Evolutionary conservation across 495 filamentous ascomycete species (phyloP), one percentile per base, ranked within the genome.

Genomic region (Diplogelasinospora grovesii): DNA sequence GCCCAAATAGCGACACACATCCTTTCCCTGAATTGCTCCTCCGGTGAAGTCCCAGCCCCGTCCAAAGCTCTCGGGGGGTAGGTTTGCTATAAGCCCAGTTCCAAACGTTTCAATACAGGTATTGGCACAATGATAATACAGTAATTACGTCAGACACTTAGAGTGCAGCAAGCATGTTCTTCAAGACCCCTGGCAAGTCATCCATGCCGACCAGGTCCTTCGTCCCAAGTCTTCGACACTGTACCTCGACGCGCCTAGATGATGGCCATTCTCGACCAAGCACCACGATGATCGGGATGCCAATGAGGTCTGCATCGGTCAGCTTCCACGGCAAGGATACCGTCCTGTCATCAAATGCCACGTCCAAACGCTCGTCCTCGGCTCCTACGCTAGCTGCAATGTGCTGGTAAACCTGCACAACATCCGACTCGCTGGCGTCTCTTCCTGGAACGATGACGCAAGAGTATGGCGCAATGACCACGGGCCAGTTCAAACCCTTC

Each of bases 401-500:
- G 9, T 40, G 34, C 52, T 86, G 77, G 43, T 85, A 86, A 0
- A 90, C 65, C 16, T 63, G 52, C 9, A 63, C 40, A 1, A 65
- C 70, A 42, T 56, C 54, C 7, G 81, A 78, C 0, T 72, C 69
- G 14, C 75, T 68, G 18, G 70, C 45, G 3, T 53, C 49, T 22
- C 70, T 71, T 1, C 61, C 66, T 1, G 81, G 60, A 2, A 96
- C 59, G 2, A 98, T 69, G 7, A 86, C 67, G 11, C 77, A 82
- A 43, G 94, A 83, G 50, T 81, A 98, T 0, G 92, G 92, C 4
- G 93, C 86, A 39, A 95, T 86, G 10, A 69, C 79, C 2, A 79
- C 69, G 0, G 92, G 92, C 92, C 92, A 98, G 50, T 86, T 89
- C 10, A 98, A 69, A 0, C 92, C 92, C 35, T 71, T 78, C 2